These are phyloP conservation scores for Macrocystidia cucumis DNA, from an alignment of 1,284 basidiomycete species.

Conservation along the genomic window DNA sequence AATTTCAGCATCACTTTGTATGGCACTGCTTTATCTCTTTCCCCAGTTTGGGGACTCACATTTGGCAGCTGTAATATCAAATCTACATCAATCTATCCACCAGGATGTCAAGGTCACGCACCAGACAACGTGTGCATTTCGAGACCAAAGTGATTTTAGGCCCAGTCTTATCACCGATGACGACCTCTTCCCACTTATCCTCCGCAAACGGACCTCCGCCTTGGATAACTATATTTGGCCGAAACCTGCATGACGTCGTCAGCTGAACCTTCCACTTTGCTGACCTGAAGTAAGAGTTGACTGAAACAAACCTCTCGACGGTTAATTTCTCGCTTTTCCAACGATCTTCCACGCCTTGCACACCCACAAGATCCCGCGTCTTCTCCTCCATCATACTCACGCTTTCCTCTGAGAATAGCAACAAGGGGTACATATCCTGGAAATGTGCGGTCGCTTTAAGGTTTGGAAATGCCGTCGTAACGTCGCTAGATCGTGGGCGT, in stretches of 20 bases:
- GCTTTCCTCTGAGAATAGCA: conserved; percentile 61
- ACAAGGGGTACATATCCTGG: conserved; percentile 67
- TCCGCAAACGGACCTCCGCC: conserved; percentile 46
- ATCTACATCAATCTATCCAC: conserved; percentile 1
- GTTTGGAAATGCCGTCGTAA: conserved; percentile 47
- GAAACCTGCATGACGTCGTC: conserved; percentile 39
- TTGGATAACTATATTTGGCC: conserved; percentile 63
- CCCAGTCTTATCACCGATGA: conserved; percentile 31
- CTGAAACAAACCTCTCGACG: conserved; percentile 46
- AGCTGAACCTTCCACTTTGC: conserved; percentile 7
- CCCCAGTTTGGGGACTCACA: conserved; percentile 53
- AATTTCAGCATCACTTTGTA: conserved; percentile 68
- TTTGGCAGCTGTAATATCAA: conserved; percentile 71
- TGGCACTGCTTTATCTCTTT: conserved; percentile 65
- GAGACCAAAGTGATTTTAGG: conserved; percentile 50
- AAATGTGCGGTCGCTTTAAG: conserved; percentile 48
- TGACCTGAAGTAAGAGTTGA: conserved; percentile 2
- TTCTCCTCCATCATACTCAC: conserved; percentile 38
- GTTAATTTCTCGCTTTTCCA: conserved; percentile 49
- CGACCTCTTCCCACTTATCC: conserved; percentile 49
- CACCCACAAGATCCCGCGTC: conserved; percentile 39
- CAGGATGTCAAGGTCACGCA: conserved; percentile 25
- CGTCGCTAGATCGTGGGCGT: conserved; percentile 36
- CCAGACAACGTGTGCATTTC: conserved; percentile 64
- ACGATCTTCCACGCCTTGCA: conserved; percentile 45